phyloP scores from a whole-genome alignment of 2,329 filamentous ascomycete genomes.

The Amauroascus verrucosus region DNA sequence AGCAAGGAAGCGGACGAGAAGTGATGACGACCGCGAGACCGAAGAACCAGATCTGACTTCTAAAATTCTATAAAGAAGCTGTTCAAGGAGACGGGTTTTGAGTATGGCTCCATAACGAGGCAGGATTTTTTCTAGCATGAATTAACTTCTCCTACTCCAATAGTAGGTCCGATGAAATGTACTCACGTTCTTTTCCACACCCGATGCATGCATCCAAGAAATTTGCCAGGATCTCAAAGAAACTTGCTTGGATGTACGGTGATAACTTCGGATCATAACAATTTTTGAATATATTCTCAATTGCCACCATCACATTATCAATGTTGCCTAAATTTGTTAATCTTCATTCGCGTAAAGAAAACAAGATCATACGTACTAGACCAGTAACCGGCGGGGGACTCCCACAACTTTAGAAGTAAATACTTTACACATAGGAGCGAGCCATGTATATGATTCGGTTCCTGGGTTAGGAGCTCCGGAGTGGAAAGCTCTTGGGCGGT shows the following conservation, averaged over 20 bases:
- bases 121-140: constrained; percentile 2
- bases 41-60: neutral
- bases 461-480: constrained; percentile 12
- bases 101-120: neutral
- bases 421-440: constrained; percentile 32
- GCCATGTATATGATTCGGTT: constrained; percentile 35
- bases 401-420: constrained; percentile 28
- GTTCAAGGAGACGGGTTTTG: neutral
- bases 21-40: constrained; percentile 8
- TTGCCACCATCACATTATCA: constrained; percentile 19
- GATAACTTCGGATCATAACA: constrained; percentile 25
- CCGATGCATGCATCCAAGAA: constrained; percentile 26
- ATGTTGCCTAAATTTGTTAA: constrained; percentile 22
- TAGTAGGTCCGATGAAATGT: too few relatives aligned
- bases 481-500: constrained; percentile 23
- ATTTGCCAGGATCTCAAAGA: constrained; percentile 33
- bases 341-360: neutral
- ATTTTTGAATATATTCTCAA: constrained; percentile 21
- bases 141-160: neutral
- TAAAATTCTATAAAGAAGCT: neutral
- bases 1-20: constrained; percentile 6
- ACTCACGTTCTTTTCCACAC: constrained; percentile 25
- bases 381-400: constrained; percentile 27
- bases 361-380: constrained; percentile 17
- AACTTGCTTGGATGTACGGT: constrained; percentile 27